Evolutionary conservation across 176 grass and related monocot genomes (phyloP).

Genomic region (Rhynchospora tenuis): DNA sequence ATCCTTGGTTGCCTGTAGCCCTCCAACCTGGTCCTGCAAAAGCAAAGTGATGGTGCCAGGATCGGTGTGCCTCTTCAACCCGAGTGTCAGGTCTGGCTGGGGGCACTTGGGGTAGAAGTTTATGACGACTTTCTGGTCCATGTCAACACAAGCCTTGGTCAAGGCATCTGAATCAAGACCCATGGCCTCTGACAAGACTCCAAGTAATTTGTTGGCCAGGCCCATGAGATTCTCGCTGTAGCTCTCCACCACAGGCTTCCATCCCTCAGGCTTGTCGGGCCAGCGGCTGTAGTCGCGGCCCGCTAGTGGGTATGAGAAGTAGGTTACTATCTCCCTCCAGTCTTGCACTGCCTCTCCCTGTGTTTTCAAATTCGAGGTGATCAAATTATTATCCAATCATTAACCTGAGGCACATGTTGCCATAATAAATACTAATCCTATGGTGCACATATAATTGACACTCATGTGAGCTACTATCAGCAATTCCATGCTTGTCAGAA

Average conservation of each 20-base stretch:
- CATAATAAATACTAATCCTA: background rate
- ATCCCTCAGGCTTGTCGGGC: conserved; percentile 76
- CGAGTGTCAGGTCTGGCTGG: conserved; percentile 86
- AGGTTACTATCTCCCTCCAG: conserved; percentile 90
- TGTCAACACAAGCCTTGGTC: conserved; percentile 62
- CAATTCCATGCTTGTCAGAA: background rate
- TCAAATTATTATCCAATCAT: background rate
- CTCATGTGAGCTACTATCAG: background rate
- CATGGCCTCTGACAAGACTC: conserved; percentile 83
- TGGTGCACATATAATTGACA: background rate
- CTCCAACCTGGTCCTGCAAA: conserved; percentile 86
- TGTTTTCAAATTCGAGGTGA: background rate
- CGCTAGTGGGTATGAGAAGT: conserved; percentile 78
- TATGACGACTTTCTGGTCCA: conserved; percentile 93
- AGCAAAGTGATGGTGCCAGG: conserved; percentile 90
- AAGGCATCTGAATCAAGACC: conserved; percentile 57
- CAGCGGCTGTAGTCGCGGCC: conserved; percentile 69
- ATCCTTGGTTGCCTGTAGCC: conserved; percentile 89
- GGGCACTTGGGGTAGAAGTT: conserved; percentile 97
- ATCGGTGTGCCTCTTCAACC: conserved; percentile 91
- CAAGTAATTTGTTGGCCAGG: conserved; percentile 59
- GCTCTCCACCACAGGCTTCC: conserved; percentile 49
- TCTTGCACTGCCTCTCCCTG: conserved; percentile 89
- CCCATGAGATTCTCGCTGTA: conserved; percentile 79
- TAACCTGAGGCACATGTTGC: background rate